Evolutionary conservation across 306 rosid genomes (phyloP).

Genomic region (Glycine soja): DNA sequence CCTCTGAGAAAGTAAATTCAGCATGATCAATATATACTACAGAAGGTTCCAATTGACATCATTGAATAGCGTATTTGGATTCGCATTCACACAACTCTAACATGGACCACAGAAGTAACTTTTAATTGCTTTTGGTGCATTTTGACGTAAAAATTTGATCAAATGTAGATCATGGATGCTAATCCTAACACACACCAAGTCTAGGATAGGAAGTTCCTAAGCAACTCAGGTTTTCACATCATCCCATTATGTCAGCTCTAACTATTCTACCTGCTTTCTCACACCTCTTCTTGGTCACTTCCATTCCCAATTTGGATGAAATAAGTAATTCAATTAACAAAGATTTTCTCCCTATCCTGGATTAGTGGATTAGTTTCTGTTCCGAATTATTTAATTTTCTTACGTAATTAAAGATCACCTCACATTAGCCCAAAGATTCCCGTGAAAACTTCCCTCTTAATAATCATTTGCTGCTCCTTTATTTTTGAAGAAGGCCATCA

Average conservation of each 20-base stretch:
- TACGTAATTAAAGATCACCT: not conserved
- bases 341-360: not conserved
- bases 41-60: not conserved
- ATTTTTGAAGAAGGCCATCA: not conserved
- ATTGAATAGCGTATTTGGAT: not conserved
- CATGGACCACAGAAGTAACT: no score
- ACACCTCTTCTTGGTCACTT: conserved; percentile 3
- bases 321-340: not conserved
- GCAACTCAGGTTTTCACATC: not conserved
- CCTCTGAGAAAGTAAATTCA: conserved; percentile 6
- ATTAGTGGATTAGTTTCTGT: not conserved
- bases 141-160: no score
- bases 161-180: no score
- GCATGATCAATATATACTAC: not conserved
- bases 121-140: no score
- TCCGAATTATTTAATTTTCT: not conserved
- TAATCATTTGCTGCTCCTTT: not conserved
- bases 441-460: not conserved
- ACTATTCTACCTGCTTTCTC: not conserved
- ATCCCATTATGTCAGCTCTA: not conserved
- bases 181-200: not conserved
- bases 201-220: not conserved
- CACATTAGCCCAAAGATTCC: no score
- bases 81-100: no score
- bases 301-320: not conserved